phyloP scores from a whole-genome alignment of 768 basidiomycete species.

The Rhodotorula graminis region DNA sequence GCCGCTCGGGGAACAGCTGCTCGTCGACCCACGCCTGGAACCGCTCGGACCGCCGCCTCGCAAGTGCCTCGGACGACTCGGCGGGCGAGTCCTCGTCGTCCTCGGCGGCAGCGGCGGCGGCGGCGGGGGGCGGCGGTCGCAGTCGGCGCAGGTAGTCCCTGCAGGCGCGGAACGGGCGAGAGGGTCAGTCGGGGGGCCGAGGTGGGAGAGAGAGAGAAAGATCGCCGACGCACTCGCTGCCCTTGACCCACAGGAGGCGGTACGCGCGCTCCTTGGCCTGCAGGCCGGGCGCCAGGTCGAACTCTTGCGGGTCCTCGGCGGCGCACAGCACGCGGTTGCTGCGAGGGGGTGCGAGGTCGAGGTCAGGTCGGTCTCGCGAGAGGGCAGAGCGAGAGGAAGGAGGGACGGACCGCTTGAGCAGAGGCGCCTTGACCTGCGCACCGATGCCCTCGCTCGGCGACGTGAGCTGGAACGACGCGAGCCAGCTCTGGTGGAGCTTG shows the following conservation, averaged over 20 bases:
- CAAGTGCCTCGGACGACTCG: neutral
- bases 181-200: too few species aligned
- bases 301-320: slow-evolving; percentile 32
- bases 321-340: slow-evolving; percentile 27
- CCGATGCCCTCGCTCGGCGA: slow-evolving; percentile 51
- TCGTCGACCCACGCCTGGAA: slow-evolving; percentile 34
- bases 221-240: slow-evolving; percentile 29
- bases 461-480: slow-evolving; percentile 50
- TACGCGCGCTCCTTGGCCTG: slow-evolving; percentile 42
- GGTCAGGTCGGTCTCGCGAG: neutral
- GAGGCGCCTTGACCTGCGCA: slow-evolving; percentile 47
- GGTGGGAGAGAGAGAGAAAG: neutral
- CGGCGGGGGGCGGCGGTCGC: neutral
- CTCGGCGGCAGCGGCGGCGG: neutral
- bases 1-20: neutral
- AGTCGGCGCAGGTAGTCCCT: slow-evolving; percentile 24
- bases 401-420: slow-evolving; percentile 43
- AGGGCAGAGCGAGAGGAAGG: too few species aligned
- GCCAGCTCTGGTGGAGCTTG: slow-evolving; percentile 51
- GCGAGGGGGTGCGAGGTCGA: too few species aligned
- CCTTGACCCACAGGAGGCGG: slow-evolving; percentile 46
- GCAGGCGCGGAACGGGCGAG: neutral
- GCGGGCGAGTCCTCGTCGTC: neutral
- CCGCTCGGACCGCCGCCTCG: slow-evolving; percentile 15
- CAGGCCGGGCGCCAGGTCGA: slow-evolving; percentile 25